These are phyloP conservation scores for Camelina laxa DNA, from an alignment of 345 rosid species.

Conservation along the genomic window DNA sequence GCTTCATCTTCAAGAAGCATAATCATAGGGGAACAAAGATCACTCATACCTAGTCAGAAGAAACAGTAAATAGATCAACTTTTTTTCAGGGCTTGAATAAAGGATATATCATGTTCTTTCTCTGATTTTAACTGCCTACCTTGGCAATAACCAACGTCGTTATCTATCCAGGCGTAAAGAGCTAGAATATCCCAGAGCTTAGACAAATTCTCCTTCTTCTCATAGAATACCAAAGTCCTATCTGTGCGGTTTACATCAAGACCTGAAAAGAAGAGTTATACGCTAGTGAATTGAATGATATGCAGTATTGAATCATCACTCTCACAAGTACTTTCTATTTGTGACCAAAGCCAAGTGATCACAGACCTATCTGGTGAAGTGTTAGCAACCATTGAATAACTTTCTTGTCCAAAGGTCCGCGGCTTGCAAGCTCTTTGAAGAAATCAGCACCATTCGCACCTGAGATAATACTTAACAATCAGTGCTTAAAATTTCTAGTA, in stretches of 20 bases:
- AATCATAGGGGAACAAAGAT: constrained; percentile 99
- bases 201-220: constrained; percentile 84
- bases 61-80: constrained; percentile 24
- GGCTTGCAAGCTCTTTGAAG: constrained; percentile 55
- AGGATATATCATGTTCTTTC: neutral
- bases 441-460: constrained; percentile 49
- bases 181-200: constrained; percentile 96
- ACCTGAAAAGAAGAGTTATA: constrained; percentile 53
- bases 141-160: constrained; percentile 95
- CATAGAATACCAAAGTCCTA: constrained; percentile 88
- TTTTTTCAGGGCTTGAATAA: neutral
- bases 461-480: constrained; percentile 10
- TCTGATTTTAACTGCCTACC: constrained; percentile 50
- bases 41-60: constrained; percentile 83
- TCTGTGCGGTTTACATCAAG: constrained; percentile 95
- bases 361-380: constrained; percentile 93
- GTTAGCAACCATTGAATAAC: constrained; percentile 88
- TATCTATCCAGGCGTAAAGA: constrained; percentile 94
- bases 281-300: neutral
- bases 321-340: neutral
- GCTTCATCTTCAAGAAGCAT: constrained; percentile 93
- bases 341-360: neutral
- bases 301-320: neutral
- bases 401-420: constrained; percentile 74
- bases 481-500: constrained; percentile 21